phyloP scores from a whole-genome alignment of 306 rosid genomes.

The Lathyrus tuberosus region DNA sequence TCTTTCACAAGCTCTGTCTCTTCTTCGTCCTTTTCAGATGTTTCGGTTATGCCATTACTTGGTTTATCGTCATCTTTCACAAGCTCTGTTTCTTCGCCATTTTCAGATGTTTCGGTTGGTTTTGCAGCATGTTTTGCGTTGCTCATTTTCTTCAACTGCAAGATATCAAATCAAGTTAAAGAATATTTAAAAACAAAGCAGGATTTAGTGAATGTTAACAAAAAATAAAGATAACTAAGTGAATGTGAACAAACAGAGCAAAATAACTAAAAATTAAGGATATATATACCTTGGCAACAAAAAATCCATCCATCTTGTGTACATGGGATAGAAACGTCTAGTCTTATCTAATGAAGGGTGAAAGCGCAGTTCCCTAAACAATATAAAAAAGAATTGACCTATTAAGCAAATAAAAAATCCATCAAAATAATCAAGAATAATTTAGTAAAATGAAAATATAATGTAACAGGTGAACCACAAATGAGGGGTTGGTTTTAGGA shows the following conservation, averaged over 20 bases:
- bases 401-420: too few species aligned
- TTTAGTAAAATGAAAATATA: too few species aligned
- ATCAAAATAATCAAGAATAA: too few species aligned
- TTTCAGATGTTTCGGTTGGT: slow-evolving; percentile 46
- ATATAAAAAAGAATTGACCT: too few species aligned
- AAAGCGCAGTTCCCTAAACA: slow-evolving; percentile 86
- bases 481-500: too few species aligned
- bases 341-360: slow-evolving; percentile 94
- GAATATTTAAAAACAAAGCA: slow-evolving; percentile 4
- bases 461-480: too few species aligned
- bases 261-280: background rate
- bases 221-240: background rate
- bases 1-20: slow-evolving; percentile 35
- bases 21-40: slow-evolving; percentile 47
- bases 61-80: slow-evolving; percentile 39
- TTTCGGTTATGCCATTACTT: slow-evolving; percentile 34
- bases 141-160: slow-evolving; percentile 86
- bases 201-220: background rate
- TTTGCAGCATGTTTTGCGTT: slow-evolving; percentile 49
- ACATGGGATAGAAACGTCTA: slow-evolving; percentile 95
- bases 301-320: slow-evolving; percentile 97
- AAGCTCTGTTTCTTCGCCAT: slow-evolving; percentile 31
- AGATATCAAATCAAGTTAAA: slow-evolving; percentile 27
- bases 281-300: slow-evolving; percentile 86
- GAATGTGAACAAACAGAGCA: slow-evolving; percentile 19